A percentile compares a stretch with the other conserved stretches of the same genome.
Evolutionary conservation across 345 rosid genomes (phyloP).

Genomic region (Gossypioides kirkii): DNA sequence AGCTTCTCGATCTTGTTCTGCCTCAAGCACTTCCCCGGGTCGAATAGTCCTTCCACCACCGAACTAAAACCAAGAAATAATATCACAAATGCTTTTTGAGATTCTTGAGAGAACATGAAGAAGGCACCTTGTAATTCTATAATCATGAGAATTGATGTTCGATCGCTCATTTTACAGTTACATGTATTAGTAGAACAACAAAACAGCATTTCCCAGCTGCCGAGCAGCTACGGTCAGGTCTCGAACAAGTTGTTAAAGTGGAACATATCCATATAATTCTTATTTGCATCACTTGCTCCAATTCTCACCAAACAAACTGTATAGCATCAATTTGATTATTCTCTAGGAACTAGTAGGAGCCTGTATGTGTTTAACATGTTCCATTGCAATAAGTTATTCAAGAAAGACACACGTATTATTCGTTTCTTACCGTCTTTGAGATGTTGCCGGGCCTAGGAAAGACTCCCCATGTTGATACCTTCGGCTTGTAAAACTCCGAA

Average conservation of each 20-base stretch:
- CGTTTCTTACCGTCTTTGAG: constrained; percentile 57
- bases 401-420: not conserved
- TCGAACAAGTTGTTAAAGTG: not conserved
- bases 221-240: not conserved
- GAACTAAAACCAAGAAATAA: constrained; percentile 36
- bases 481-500: constrained; percentile 65
- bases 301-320: constrained; percentile 1
- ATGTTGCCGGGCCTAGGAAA: constrained; percentile 84
- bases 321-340: not conserved
- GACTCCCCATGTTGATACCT: constrained; percentile 92
- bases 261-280: not conserved
- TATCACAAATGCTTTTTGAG: constrained; percentile 12
- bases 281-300: not conserved
- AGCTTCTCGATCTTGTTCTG: constrained; percentile 65
- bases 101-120: not conserved
- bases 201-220: not conserved
- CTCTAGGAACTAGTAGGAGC: not conserved
- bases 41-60: constrained; percentile 81
- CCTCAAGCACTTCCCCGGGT: constrained; percentile 77
- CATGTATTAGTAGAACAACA: not conserved
- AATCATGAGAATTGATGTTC: not conserved
- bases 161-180: not conserved
- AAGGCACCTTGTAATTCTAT: constrained; percentile 1
- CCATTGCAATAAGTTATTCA: not conserved
- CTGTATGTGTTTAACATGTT: not conserved